phyloP scores from a whole-genome alignment of 768 basidiomycete genomes.

The Tricholoma flavovirens region DNA sequence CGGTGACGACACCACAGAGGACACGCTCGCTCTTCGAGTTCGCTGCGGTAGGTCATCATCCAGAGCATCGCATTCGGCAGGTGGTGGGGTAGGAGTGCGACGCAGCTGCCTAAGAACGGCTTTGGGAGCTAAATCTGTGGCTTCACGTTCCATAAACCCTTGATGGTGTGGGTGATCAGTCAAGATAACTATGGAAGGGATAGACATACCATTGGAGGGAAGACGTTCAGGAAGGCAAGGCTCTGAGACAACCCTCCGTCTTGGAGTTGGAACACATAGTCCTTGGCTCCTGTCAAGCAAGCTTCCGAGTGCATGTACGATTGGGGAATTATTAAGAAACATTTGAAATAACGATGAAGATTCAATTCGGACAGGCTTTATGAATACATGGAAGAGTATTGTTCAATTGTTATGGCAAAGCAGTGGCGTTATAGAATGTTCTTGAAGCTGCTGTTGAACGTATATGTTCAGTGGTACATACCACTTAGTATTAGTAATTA shows the following conservation, averaged over 20 bases:
- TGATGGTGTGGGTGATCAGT: slow-evolving; percentile 14
- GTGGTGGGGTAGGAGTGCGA: slow-evolving; percentile 36
- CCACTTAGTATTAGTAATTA: too few relatives aligned
- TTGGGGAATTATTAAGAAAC: slow-evolving; percentile 52
- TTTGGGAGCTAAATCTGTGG: slow-evolving; percentile 48
- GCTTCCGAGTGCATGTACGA: slow-evolving; percentile 30
- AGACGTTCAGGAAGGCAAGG: slow-evolving; percentile 66
- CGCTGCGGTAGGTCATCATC: slow-evolving; percentile 8
- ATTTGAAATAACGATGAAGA: slow-evolving; percentile 11
- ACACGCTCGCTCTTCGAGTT: slow-evolving; percentile 18
- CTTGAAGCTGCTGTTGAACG: not conserved
- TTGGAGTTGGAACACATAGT: slow-evolving; percentile 16
- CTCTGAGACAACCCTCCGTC: slow-evolving; percentile 39
- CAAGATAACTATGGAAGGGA: slow-evolving; percentile 2
- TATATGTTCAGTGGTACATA: too few relatives aligned
- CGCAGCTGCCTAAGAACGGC: slow-evolving; percentile 52
- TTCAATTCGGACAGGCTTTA: slow-evolving; percentile 1
- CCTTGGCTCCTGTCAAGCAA: slow-evolving; percentile 16
- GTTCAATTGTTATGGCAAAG: not conserved
- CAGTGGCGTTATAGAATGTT: not conserved
- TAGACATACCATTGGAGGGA: slow-evolving; percentile 51
- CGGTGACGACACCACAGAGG: slow-evolving; percentile 16
- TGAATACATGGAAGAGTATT: slow-evolving; percentile 9
- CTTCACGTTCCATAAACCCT: slow-evolving; percentile 75
- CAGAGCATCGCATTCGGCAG: slow-evolving; percentile 12